phyloP scores from a whole-genome alignment of 805 yeast species.

The Yamadazyma akitaensis region DNA sequence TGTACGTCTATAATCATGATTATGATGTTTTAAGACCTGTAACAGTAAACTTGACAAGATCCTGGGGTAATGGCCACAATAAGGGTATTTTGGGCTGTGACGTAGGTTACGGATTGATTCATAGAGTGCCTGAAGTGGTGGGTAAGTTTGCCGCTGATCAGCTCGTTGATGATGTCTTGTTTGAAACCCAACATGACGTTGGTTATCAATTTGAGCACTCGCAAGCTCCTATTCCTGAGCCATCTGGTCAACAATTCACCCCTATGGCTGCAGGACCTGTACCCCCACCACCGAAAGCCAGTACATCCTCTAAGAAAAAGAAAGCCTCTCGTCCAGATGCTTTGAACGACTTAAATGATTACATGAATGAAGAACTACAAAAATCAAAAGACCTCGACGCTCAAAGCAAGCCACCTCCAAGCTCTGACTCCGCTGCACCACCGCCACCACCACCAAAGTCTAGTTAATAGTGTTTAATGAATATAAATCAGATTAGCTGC shows the following conservation, averaged over 20 bases:
- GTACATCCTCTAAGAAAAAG: conserved; percentile 23
- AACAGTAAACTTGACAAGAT: conserved; percentile 58
- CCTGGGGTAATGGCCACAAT: conserved; percentile 64
- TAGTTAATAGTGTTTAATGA: neutral
- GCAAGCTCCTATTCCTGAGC: conserved; percentile 6
- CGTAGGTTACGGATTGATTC: conserved; percentile 89
- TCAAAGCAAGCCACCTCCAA: neutral
- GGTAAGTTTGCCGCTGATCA: conserved; percentile 44
- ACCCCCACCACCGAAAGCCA: conserved; percentile 11
- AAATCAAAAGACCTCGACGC: conserved; percentile 36
- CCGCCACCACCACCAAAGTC: conserved; percentile 31
- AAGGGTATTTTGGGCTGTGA: conserved; percentile 87
- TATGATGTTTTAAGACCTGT: conserved; percentile 85
- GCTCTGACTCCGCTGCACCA: conserved; percentile 15
- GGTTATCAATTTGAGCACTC: conserved; percentile 15
- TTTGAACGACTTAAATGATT: conserved; percentile 30
- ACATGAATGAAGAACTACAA: conserved; percentile 43
- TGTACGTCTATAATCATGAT: conserved; percentile 79
- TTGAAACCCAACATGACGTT: conserved; percentile 23
- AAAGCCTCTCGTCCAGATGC: conserved; percentile 22
- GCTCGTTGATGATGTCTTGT: conserved; percentile 32
- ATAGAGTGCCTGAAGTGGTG: conserved; percentile 71
- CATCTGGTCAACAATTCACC: conserved; percentile 5
- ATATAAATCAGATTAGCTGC: neutral
- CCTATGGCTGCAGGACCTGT: conserved; percentile 5